Evolutionary conservation across 202 grass and related monocot species (phyloP), one percentile per base, ranked within the genome.

Genomic region (Carex arenaria): DNA sequence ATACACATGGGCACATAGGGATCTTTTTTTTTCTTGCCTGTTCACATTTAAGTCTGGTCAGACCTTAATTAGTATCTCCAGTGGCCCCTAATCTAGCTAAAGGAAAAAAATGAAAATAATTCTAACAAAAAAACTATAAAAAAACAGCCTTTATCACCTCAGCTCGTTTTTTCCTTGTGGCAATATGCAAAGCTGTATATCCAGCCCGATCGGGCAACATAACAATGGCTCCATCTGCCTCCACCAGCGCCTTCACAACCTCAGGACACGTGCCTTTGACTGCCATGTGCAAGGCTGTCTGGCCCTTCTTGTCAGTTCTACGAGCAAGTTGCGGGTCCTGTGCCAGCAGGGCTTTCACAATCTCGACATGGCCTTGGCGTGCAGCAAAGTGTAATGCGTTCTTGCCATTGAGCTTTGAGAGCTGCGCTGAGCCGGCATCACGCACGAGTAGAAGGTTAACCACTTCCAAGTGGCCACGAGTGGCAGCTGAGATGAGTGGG

Each of bases 181-280:
- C 96, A 60, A 98, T 86, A 88, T 98, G 96, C 80, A 98, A 88
- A 72, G 91, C 93, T 80, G 94, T 89, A 86, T 95, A 95, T 70
- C 93, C 96, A 90, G 92, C 90, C 89, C 93, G 88, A 64, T 98
- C 96, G 59, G 96, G 96, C n/a, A 98, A 86, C 96, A 95, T 98
- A 22, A 98, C 93, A 19, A 95, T 95, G 32, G 93, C 96, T 0
- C 92, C 92, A 91, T 98, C 96, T 54, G 96, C 88, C 56, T 93
- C 92, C 80, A 98, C 86, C 23, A 98, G 92, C 0, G 91, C 91
- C 73, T 82, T 89, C 85, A 93, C 96, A 66, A 95, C 96, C 1
- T 32, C 88, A 36, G 85, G 67, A 3, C 86, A 88, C 0, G 91
- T 92, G 85, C 96, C 96, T 81, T 98, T 98, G 20, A 98, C 96